A percentile compares a stretch with the other conserved stretches of the same genome.
Conservation (phyloP, 2,329 filamentous ascomycete genomes). For the Alternaria brassicae region DNA sequence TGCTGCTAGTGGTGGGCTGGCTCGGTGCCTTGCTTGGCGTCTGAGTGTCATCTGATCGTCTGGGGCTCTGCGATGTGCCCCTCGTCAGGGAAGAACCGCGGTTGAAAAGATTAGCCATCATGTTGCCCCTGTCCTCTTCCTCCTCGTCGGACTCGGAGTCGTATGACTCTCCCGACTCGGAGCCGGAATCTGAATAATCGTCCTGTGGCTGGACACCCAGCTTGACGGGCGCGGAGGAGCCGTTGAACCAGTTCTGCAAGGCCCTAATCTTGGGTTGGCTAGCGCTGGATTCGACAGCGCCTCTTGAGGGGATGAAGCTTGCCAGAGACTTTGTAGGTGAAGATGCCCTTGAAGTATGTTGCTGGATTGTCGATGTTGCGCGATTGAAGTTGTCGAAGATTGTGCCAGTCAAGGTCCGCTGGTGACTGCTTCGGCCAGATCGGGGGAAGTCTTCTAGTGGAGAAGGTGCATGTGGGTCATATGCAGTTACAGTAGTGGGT, state of each 20-base stretch:
- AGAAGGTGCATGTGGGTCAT: slow-evolving; percentile 43
- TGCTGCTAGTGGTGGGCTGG: slow-evolving; percentile 38
- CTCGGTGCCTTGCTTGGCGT: slow-evolving; percentile 30
- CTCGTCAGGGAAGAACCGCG: slow-evolving; percentile 39
- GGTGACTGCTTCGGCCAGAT: slow-evolving; percentile 34
- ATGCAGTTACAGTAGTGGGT: slow-evolving; percentile 37
- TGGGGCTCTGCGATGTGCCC: slow-evolving; percentile 30
- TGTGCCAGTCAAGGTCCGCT: slow-evolving; percentile 46
- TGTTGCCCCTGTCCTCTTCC: slow-evolving; percentile 35
- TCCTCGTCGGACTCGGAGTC: slow-evolving; percentile 33
- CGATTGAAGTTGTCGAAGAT: slow-evolving; percentile 50
- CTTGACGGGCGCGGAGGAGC: slow-evolving; percentile 59
- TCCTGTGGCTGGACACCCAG: slow-evolving; percentile 48
- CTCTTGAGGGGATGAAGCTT: slow-evolving; percentile 49
- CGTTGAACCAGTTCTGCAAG: slow-evolving; percentile 61
- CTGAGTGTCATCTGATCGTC: slow-evolving; percentile 22
- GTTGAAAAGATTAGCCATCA: slow-evolving; percentile 46
- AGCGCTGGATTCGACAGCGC: slow-evolving; percentile 39
- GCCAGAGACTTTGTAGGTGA: slow-evolving; percentile 50
- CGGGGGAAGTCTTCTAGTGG: slow-evolving; percentile 38
- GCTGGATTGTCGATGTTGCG: slow-evolving; percentile 47
- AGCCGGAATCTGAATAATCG: slow-evolving; percentile 41
- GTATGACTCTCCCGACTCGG: slow-evolving; percentile 37
- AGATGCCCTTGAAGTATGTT: slow-evolving; percentile 50
- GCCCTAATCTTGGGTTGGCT: slow-evolving; percentile 43